Evolutionary conservation across 2,329 filamentous ascomycete species (phyloP).

Genomic region (Cordyceps militaris): DNA sequence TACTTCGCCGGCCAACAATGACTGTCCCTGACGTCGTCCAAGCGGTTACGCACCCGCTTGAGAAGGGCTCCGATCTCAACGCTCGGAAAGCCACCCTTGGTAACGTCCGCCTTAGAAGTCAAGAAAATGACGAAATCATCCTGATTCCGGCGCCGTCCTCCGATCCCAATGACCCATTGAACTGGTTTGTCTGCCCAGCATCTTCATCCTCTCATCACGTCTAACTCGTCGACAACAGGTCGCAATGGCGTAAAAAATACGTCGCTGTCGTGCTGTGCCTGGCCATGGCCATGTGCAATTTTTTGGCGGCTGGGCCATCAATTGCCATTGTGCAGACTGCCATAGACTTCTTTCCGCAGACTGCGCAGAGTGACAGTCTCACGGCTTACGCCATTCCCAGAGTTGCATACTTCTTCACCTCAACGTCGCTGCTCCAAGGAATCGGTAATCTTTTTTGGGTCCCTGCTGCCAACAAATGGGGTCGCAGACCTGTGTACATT

Average conservation of each 20-base stretch:
- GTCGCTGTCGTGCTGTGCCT: slow-evolving; percentile 42
- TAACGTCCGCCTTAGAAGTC: slow-evolving; percentile 34
- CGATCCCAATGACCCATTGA: slow-evolving; percentile 41
- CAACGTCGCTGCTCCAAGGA: slow-evolving; percentile 42
- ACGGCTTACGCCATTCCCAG: slow-evolving; percentile 30
- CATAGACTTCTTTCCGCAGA: slow-evolving; percentile 37
- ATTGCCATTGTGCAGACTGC: slow-evolving; percentile 43
- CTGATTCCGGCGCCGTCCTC: slow-evolving; percentile 38
- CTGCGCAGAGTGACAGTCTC: slow-evolving; percentile 23
- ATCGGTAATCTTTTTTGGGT: slow-evolving; percentile 41
- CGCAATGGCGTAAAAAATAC: slow-evolving; percentile 41
- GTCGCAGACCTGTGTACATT: slow-evolving; percentile 37
- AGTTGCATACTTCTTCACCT: slow-evolving; percentile 47
- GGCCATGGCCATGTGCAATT: slow-evolving; percentile 50
- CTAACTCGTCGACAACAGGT: slow-evolving; percentile 24
- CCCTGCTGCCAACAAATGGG: slow-evolving; percentile 38
- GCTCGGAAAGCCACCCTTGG: slow-evolving; percentile 28
- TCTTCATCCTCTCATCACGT: background rate
- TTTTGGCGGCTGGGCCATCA: slow-evolving; percentile 47
- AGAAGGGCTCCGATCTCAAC: background rate
- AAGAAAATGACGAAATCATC: slow-evolving; percentile 39
- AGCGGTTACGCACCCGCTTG: background rate
- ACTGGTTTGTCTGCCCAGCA: slow-evolving; percentile 33
- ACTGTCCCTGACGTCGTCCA: background rate
- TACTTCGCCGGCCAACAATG: background rate